Base-by-base conservation (phyloP, 2,329 filamentous ascomycete species). In the Monosporascus sp. region DNA sequence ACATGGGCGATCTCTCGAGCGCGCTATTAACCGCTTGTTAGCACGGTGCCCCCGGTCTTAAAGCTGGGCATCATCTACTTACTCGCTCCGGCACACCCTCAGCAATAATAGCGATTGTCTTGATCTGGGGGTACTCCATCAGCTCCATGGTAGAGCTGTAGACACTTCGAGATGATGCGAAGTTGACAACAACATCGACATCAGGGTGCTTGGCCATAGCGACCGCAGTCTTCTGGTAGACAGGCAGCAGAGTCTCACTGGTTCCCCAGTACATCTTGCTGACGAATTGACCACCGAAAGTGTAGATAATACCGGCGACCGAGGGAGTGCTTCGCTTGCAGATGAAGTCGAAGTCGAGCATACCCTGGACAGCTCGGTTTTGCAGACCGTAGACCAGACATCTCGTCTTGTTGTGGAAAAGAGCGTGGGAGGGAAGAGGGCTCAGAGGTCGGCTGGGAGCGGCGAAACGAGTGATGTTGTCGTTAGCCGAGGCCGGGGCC, bases 201-300 rank as follows among this genome's bases (percentile, higher is more conserved):
- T 99, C 94, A 59, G 82, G 85, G 84, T 99, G 94, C 87, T 99
- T 99, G 75, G 85, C 84, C 71, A 97, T 86, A 66, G 94, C 94
- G 82, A 97, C 96, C 65, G 85, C 80, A 49, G 92, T 88, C 70
- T 90, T 84, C 80, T 99, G 93, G 85, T 99, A 99, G 73, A 99
- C 94, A 60, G 94, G 94, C 66, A 99, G 85, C 62, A 99, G 87
- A 59, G 94, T 99, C 83, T 99, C 94, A 79, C 91, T 97, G 71
- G 94, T 99, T 70, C 94, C 94, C 94, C 94, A 99, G 89, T 99
- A 99, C 94, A 99, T 97, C 87, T 99, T 99, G 87, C 91, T 97
- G 73, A 99, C 94, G 86, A 99, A 99, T 79, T 99, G 94, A 65
- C 94, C 94, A 73, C 94, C 94, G 71, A 99, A 99, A 67, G 94